Evolutionary conservation across 352 stramenopile genomes (phyloP), one percentile per base, ranked within the genome.

Genomic region (Pythium inflatum): DNA sequence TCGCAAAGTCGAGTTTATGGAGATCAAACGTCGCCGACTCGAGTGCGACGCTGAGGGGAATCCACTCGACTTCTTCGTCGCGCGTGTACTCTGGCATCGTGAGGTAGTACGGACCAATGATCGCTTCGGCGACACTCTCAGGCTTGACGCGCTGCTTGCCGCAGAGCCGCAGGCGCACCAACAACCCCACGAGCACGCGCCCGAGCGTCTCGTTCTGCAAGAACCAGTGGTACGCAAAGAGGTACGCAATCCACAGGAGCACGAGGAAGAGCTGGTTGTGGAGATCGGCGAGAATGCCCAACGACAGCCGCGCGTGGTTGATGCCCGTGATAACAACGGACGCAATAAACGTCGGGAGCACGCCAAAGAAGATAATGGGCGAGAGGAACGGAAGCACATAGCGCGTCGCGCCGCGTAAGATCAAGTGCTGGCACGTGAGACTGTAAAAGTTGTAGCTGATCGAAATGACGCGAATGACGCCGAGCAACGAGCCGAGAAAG

Each of bases 381-480:
- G 53, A 45, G 25, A 61, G 6, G 24, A 66, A 70, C 3, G 55
- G 34, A 6, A n/a, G 46, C 12, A 22, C 55, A 22, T 59, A 70
- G 0, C 60, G 57, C 1, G 67, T 74, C 7, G 54, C 53, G 12
- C 67, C 61, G 4, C 58, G 57, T 9, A 62, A 25, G n/a, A 67
- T 59, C 27, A 63, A n/a, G 33, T 63, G 60, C 46, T 64, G 61
- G 22, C 38, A 66, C 20, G 68, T 74, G 54, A 74, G 40, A 28
- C 55, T 66, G 24, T 67, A 70, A 13, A 74, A 61, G 46, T 69
- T 74, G 61, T 74, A 74, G 25, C 43, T 63, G 43, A 70, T 70
- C 18, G 55, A 66, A 18, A 69, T n/a, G 18, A 74, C 16, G 0
- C 67, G 53, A 6, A 68, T 18, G 12, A 66, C 38, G 3, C 58